Conservation (phyloP, 495 filamentous ascomycete genomes). For the Lentithecium fluviatile region DNA sequence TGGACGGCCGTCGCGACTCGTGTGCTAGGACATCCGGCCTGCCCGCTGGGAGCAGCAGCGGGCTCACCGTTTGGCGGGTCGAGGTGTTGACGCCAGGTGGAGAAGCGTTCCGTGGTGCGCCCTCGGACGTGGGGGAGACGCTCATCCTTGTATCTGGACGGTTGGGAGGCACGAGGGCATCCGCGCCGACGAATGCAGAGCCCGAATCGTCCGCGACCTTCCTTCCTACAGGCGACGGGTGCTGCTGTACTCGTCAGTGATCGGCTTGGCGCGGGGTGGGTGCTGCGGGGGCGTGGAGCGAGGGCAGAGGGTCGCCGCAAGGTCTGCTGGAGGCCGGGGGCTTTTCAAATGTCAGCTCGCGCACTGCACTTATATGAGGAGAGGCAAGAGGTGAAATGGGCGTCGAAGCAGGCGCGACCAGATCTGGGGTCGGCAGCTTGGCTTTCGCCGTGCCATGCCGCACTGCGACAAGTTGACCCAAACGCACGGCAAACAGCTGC, state of each 20-base stretch:
- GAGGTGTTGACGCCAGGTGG: constrained; percentile 6
- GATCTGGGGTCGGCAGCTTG: not conserved
- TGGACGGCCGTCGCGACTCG: constrained; percentile 25
- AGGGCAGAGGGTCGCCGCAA: not conserved
- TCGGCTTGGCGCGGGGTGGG: constrained; percentile 26
- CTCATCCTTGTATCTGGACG: constrained; percentile 33
- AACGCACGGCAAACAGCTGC: not conserved
- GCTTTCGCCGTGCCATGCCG: not conserved
- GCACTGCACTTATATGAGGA: not conserved
- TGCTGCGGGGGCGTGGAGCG: not conserved
- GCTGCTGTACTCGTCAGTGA: constrained; percentile 20
- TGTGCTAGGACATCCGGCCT: constrained; percentile 17
- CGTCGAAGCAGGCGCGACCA: too few relatives aligned
- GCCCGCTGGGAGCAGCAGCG: constrained; percentile 17
- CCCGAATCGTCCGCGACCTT: constrained; percentile 15
- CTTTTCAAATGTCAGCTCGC: not conserved
- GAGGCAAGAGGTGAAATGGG: too few relatives aligned
- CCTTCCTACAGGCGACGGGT: constrained; percentile 27
- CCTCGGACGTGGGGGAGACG: constrained; percentile 30
- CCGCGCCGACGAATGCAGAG: constrained; percentile 28
- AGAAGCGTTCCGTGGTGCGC: constrained; percentile 27
- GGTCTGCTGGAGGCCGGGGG: not conserved
- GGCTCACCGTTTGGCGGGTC: constrained; percentile 17
- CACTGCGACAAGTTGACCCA: not conserved
- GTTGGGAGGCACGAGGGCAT: constrained; percentile 34